Conservation (phyloP, 1,139 yeast genomes). For the Hyphopichia buzzinii region DNA sequence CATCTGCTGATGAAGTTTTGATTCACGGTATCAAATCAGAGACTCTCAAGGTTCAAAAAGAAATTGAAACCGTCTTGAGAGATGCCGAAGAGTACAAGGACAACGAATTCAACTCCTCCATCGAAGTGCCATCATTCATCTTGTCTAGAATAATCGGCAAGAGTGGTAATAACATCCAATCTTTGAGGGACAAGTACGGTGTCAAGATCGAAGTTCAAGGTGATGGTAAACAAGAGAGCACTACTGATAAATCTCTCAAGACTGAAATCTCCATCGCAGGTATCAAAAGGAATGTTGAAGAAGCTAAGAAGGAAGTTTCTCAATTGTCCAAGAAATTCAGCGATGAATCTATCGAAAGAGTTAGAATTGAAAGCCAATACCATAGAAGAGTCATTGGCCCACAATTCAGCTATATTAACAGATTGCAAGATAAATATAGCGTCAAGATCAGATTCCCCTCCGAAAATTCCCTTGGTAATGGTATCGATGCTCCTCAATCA, state of each 20-base stretch:
- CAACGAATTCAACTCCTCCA: constrained; percentile 53
- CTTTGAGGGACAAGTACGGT: constrained; percentile 73
- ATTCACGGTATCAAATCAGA: constrained; percentile 63
- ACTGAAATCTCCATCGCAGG: constrained; percentile 70
- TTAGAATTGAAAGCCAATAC: constrained; percentile 72
- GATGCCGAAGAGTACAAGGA: constrained; percentile 65
- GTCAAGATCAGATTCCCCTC: constrained; percentile 79
- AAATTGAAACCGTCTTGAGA: constrained; percentile 52
- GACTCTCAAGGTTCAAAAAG: constrained; percentile 52
- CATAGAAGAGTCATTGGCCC: constrained; percentile 86
- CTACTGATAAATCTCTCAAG: constrained; percentile 38
- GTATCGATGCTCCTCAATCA: constrained; percentile 36
- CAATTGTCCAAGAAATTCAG: constrained; percentile 73
- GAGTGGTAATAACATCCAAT: constrained; percentile 72
- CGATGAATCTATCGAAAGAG: constrained; percentile 67
- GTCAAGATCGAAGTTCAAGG: constrained; percentile 67
- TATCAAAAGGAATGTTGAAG: constrained; percentile 74
- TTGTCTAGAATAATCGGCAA: constrained; percentile 87
- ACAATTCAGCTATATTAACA: constrained; percentile 75
- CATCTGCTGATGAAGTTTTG: constrained; percentile 51
- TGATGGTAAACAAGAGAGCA: constrained; percentile 23
- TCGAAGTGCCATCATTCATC: constrained; percentile 63
- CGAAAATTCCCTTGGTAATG: constrained; percentile 26
- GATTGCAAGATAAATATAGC: constrained; percentile 85
- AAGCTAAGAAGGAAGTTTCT: constrained; percentile 59